Evolutionary conservation across 2,329 filamentous ascomycete species (phyloP).

Genomic region (Thielaviopsis ethacetica): DNA sequence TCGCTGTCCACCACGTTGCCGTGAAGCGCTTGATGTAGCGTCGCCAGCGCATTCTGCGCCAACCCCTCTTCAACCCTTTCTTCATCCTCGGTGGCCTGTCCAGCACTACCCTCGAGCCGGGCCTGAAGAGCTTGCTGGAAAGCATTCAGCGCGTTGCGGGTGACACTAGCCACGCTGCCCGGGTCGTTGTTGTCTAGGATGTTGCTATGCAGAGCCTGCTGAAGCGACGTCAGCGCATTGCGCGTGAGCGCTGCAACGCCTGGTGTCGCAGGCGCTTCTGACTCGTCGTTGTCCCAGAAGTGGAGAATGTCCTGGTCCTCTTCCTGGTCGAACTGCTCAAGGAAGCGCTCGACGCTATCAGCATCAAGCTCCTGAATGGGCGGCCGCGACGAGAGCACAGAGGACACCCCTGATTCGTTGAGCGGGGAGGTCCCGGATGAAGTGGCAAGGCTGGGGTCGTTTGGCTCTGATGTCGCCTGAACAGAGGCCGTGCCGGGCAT

Average conservation of each 20-base stretch:
- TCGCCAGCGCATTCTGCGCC: slow-evolving; percentile 4
- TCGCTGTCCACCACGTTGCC: slow-evolving; percentile 22
- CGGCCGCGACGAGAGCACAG: not conserved
- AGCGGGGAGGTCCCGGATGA: not conserved
- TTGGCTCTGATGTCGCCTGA: not conserved
- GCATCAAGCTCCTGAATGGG: slow-evolving; percentile 10
- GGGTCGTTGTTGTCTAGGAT: slow-evolving; percentile 7
- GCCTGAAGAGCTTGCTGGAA: slow-evolving; percentile 9
- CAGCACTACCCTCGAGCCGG: slow-evolving; percentile 26
- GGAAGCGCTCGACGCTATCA: slow-evolving; percentile 10
- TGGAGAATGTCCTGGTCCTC: slow-evolving; percentile 40
- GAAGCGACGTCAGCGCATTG: slow-evolving; percentile 6
- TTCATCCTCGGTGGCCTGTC: slow-evolving; percentile 24
- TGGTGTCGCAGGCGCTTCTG: slow-evolving; percentile 26
- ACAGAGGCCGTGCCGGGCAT: not conserved
- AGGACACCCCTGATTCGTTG: not conserved
- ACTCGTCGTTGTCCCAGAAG: slow-evolving; percentile 38
- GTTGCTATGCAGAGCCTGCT: slow-evolving; percentile 10
- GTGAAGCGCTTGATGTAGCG: slow-evolving; percentile 10
- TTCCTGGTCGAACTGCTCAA: slow-evolving; percentile 22
- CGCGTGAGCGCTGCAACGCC: slow-evolving; percentile 6
- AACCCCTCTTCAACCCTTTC: slow-evolving; percentile 6
- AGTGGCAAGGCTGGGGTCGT: not conserved
- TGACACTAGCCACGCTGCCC: slow-evolving; percentile 8
- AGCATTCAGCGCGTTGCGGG: slow-evolving; percentile 6